Conservation (phyloP, 2,329 filamentous ascomycete genomes). For the Tolypocladium tundrense region DNA sequence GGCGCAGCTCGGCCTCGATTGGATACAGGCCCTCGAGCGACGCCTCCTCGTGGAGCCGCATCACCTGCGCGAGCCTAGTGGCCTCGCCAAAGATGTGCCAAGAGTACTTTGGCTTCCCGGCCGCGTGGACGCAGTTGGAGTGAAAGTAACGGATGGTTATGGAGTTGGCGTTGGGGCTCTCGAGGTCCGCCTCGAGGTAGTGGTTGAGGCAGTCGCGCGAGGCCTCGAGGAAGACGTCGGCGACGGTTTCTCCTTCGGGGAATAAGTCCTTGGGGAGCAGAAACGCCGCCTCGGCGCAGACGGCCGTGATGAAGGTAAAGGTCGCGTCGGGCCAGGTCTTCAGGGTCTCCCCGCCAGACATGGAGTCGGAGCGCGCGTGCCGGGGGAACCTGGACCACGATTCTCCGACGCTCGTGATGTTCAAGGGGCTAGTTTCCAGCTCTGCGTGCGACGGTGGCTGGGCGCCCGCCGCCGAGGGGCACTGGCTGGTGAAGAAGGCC, state of each 20-base stretch:
- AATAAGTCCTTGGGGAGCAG: constrained; percentile 28
- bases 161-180: constrained; percentile 30
- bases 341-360: neutral
- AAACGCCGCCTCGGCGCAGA: constrained; percentile 30
- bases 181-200: constrained; percentile 30
- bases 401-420: neutral
- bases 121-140: constrained; percentile 32
- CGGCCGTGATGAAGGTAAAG: constrained; percentile 32
- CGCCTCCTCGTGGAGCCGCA: constrained; percentile 30
- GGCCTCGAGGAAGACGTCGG: constrained; percentile 26
- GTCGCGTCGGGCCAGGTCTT: constrained; percentile 23
- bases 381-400: constrained; percentile 1
- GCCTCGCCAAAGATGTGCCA: constrained; percentile 36
- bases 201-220: constrained; percentile 26
- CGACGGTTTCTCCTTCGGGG: constrained; percentile 24
- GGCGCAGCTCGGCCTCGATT: constrained; percentile 26
- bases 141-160: constrained; percentile 33
- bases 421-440: neutral
- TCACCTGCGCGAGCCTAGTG: constrained; percentile 28
- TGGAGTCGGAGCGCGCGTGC: neutral
- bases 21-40: constrained; percentile 22
- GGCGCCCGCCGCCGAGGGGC: neutral
- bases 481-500: constrained; percentile 17
- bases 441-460: neutral
- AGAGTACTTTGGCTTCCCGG: constrained; percentile 30